phyloP scores from a whole-genome alignment of 495 filamentous ascomycete genomes.

The Lasiosphaeris hirsuta region DNA sequence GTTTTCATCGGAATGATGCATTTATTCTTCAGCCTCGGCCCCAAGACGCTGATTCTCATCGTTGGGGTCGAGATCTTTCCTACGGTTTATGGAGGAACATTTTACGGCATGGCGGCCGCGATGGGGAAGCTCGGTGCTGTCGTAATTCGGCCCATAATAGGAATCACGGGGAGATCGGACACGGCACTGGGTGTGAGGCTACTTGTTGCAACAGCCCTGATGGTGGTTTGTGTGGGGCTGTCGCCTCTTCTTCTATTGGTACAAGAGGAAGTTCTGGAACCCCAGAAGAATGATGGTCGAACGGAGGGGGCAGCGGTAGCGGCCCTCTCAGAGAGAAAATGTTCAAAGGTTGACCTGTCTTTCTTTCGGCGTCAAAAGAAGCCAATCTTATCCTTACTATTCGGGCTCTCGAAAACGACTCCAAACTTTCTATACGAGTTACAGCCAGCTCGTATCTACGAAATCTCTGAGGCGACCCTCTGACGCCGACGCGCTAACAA shows the following conservation, averaged over 20 bases:
- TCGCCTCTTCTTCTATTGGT: slow-evolving; percentile 12
- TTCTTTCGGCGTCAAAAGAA: too few species aligned
- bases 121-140: slow-evolving; percentile 58
- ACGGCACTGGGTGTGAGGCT: slow-evolving; percentile 9
- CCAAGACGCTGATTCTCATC: slow-evolving; percentile 41
- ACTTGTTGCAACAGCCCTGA: slow-evolving; percentile 6
- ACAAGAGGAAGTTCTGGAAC: too few species aligned
- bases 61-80: slow-evolving; percentile 62
- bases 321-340: too few species aligned
- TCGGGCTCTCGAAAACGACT: too few species aligned
- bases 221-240: slow-evolving; percentile 1
- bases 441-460: too few species aligned
- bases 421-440: too few species aligned
- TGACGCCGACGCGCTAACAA: too few species aligned
- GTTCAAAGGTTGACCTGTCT: too few species aligned
- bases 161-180: slow-evolving; percentile 2
- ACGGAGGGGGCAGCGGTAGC: too few species aligned
- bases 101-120: slow-evolving; percentile 55
- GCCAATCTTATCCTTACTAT: too few species aligned
- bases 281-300: too few species aligned
- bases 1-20: slow-evolving; percentile 39
- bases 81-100: slow-evolving; percentile 56
- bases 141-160: slow-evolving; percentile 52
- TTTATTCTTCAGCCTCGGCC: slow-evolving; percentile 39
- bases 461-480: too few species aligned